Conservation (phyloP, 306 rosid genomes). For the Fragaria nilgerrensis region DNA sequence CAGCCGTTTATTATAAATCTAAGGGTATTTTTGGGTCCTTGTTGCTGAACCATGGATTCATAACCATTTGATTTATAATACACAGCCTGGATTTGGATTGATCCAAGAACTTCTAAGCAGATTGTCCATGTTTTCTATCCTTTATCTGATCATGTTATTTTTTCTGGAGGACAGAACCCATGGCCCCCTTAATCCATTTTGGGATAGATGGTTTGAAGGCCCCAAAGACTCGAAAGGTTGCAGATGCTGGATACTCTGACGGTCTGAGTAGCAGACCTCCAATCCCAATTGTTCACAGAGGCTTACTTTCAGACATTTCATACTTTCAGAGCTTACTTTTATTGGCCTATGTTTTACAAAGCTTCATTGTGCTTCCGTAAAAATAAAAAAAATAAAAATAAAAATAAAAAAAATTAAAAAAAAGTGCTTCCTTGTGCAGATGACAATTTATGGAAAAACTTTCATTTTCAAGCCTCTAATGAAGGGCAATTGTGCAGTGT, state of each 20-base stretch:
- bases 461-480: slow-evolving; percentile 30
- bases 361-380: slow-evolving; percentile 11
- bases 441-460: slow-evolving; percentile 35
- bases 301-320: slow-evolving; percentile 21
- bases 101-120: neutral
- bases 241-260: slow-evolving; percentile 89
- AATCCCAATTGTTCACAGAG: slow-evolving; percentile 16
- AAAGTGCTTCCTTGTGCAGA: slow-evolving; percentile 27
- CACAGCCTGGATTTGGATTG: neutral
- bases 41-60: neutral
- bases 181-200: slow-evolving; percentile 69
- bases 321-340: neutral
- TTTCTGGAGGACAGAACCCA: slow-evolving; percentile 48
- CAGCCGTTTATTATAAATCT: neutral
- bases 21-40: neutral
- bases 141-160: slow-evolving; percentile 17
- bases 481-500: slow-evolving; percentile 22
- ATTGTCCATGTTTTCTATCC: neutral
- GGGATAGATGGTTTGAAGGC: slow-evolving; percentile 99
- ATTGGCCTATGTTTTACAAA: neutral
- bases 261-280: slow-evolving; percentile 13
- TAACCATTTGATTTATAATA: neutral
- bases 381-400: too few relatives aligned
- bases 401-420: too few relatives aligned
- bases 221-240: slow-evolving; percentile 81